A percentile compares a stretch with the other conserved stretches of the same genome.
These are phyloP conservation scores for Volvox reticuliferus DNA, from an alignment of 139 green algal species.

Conservation along the genomic window DNA sequence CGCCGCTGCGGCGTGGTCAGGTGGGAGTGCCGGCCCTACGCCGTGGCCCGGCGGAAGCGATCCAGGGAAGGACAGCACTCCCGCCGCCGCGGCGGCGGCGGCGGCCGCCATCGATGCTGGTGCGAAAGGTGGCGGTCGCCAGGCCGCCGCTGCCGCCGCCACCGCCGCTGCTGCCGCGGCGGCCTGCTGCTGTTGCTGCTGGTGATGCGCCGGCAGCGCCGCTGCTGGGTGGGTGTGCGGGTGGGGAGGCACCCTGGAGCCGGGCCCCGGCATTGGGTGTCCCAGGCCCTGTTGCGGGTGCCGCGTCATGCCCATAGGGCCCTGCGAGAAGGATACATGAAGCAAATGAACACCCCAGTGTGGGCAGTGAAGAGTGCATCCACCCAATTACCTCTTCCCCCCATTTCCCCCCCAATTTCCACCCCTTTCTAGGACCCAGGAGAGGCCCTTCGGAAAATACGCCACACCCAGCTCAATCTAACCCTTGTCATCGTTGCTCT, in stretches of 20 bases:
- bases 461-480: too few species aligned
- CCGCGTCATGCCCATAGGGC: neutral
- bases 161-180: slow-evolving; percentile 16
- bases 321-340: neutral
- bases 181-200: slow-evolving; percentile 25
- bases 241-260: neutral
- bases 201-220: slow-evolving; percentile 4
- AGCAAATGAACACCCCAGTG: too few species aligned
- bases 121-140: slow-evolving; percentile 27
- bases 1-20: neutral
- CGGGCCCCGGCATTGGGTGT: neutral
- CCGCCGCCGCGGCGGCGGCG: slow-evolving; percentile 17
- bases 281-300: slow-evolving; percentile 10
- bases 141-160: slow-evolving; percentile 14
- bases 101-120: neutral
- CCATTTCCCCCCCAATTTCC: too few species aligned
- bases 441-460: too few species aligned
- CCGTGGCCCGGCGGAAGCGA: neutral
- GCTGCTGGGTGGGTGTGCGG: neutral
- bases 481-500: too few species aligned
- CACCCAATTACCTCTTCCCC: too few species aligned
- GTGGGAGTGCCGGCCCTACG: neutral
- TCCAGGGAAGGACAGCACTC: slow-evolving; percentile 28
- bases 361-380: too few species aligned
- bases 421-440: too few species aligned